Conservation (phyloP, 768 basidiomycete genomes). For the Tulasnella calospora region DNA sequence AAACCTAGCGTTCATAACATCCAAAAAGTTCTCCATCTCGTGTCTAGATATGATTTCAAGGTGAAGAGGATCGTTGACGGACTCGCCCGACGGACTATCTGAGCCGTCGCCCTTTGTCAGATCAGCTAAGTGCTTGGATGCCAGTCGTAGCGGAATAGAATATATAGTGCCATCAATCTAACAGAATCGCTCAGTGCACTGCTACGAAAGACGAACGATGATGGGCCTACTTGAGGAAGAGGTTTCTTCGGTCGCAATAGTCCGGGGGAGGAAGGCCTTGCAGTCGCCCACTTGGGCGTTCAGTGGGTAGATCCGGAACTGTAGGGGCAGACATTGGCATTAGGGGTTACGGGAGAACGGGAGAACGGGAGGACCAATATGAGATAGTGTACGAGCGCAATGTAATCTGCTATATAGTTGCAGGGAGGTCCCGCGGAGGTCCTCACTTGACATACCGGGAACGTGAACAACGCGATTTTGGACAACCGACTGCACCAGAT, state of each 20-base stretch:
- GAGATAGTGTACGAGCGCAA: background rate
- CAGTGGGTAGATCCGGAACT: background rate
- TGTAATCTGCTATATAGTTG: background rate
- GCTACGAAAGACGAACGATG: too few relatives aligned
- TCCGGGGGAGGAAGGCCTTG: background rate
- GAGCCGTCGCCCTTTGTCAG: too few relatives aligned
- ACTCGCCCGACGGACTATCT: background rate
- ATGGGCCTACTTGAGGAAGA: too few relatives aligned
- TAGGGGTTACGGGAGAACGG: background rate
- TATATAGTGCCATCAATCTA: too few relatives aligned
- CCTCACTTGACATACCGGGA: background rate
- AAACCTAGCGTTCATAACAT: constrained; percentile 3
- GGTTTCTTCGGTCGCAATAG: too few relatives aligned
- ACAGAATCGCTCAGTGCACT: too few relatives aligned
- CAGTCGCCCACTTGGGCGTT: background rate
- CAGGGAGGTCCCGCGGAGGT: background rate
- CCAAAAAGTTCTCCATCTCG: constrained; percentile 8
- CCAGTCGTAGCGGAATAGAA: background rate
- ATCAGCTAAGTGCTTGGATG: too few relatives aligned
- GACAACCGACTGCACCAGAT: background rate
- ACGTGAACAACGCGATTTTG: background rate
- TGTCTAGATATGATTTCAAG: background rate
- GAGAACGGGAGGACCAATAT: background rate
- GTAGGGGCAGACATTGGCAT: background rate
- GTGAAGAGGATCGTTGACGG: background rate